A percentile compares a stretch with the other conserved stretches of the same genome.
Conservation (phyloP, 345 rosid genomes). For the Kernera saxatilis region DNA sequence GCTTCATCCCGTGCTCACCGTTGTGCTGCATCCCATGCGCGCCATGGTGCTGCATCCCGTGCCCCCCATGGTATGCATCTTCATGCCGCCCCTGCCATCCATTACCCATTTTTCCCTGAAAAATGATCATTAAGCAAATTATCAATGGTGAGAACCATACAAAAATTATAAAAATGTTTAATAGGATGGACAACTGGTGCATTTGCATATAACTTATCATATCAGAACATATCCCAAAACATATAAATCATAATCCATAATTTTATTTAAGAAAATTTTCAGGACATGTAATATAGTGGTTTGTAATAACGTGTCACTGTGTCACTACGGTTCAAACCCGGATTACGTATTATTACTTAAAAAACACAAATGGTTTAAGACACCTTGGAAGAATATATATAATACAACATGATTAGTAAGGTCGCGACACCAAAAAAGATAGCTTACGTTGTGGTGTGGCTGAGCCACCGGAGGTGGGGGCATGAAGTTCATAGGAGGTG, state of each 20-base stretch:
- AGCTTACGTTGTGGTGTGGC: conserved; percentile 17
- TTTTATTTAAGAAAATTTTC: not conserved
- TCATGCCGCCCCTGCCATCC: conserved; percentile 18
- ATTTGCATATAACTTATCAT: not conserved
- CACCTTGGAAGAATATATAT: not conserved
- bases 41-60: not conserved
- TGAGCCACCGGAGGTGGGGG: conserved; percentile 11
- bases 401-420: not conserved
- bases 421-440: not conserved
- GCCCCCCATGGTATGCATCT: not conserved
- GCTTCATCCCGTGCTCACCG: not conserved
- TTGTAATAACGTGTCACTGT: too few species aligned
- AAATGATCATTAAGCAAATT: not conserved
- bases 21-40: not conserved
- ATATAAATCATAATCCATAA: not conserved
- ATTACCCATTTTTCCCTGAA: conserved; percentile 11
- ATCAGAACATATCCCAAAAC: not conserved
- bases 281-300: not conserved
- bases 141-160: not conserved
- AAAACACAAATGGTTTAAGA: too few species aligned
- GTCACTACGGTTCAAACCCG: not conserved
- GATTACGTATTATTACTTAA: too few species aligned
- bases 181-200: not conserved
- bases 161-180: not conserved
- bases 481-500: conserved; percentile 13